These are phyloP conservation scores for Penicillium verrucosum DNA, from an alignment of 2,329 filamentous ascomycete genomes.

Conservation along the genomic window DNA sequence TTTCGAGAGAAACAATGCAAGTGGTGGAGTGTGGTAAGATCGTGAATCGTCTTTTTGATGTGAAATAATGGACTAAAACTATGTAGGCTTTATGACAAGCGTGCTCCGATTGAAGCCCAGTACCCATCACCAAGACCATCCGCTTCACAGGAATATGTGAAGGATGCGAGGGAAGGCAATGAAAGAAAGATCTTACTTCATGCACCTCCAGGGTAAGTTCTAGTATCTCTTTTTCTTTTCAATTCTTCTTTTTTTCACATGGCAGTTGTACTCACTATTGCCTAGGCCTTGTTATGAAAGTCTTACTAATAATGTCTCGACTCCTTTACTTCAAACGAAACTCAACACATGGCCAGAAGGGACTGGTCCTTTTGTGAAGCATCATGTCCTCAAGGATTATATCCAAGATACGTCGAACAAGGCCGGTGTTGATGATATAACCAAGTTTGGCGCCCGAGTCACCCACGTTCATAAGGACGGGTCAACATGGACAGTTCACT, in stretches of 20 bases:
- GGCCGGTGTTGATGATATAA: constrained; percentile 51
- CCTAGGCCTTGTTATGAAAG: constrained; percentile 52
- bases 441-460: constrained; percentile 60
- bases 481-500: constrained; percentile 52
- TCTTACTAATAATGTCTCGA: constrained; percentile 54
- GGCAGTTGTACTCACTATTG: neutral
- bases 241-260: no score
- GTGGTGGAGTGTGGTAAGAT: constrained; percentile 57
- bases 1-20: constrained; percentile 51
- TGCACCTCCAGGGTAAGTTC: constrained; percentile 50
- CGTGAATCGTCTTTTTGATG: neutral
- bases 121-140: constrained; percentile 45
- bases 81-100: constrained; percentile 51
- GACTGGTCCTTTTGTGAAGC: constrained; percentile 59
- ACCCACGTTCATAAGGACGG: constrained; percentile 49
- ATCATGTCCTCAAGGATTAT: constrained; percentile 57
- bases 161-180: constrained; percentile 16
- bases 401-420: constrained; percentile 56
- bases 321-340: constrained; percentile 49
- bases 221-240: neutral
- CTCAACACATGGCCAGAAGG: constrained; percentile 56
- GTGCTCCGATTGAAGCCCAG: constrained; percentile 46
- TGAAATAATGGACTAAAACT: neutral
- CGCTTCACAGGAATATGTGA: constrained; percentile 27
- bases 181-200: constrained; percentile 22